Percentiles rank a stretch among this genome's conserved stretches.
Conservation (phyloP, 2,329 filamentous ascomycete species). For the Colletotrichum paranaense region DNA sequence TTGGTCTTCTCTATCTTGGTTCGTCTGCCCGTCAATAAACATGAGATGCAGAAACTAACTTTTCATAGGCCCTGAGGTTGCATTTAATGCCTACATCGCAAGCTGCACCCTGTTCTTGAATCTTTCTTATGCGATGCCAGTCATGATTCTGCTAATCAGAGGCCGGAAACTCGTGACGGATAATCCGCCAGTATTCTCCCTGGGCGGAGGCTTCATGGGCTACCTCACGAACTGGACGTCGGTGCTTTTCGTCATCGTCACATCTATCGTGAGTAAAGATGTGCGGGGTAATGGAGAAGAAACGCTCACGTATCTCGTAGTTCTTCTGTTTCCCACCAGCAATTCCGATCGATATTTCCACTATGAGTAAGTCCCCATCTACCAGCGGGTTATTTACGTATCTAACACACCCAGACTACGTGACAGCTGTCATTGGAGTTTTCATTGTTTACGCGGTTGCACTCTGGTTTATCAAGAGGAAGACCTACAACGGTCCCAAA, state of each 20-base stretch:
- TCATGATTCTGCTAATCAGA: conserved; percentile 50
- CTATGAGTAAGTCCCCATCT: conserved; percentile 18
- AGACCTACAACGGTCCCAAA: conserved; percentile 13
- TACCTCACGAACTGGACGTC: conserved; percentile 11
- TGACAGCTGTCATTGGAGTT: conserved; percentile 12
- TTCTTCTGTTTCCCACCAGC: conserved; percentile 30
- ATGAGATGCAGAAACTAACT: background rate
- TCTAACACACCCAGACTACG: conserved; percentile 11
- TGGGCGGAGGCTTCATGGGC: conserved; percentile 8
- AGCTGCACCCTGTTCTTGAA: conserved; percentile 59
- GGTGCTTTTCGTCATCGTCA: conserved; percentile 18
- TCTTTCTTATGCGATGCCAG: conserved; percentile 56
- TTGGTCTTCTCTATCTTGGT: conserved; percentile 58
- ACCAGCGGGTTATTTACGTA: rapidly evolving
- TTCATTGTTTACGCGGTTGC: conserved; percentile 6
- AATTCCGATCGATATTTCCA: conserved; percentile 15
- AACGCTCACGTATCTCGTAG: background rate
- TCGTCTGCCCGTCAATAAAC: too few species aligned
- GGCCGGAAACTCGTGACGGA: conserved; percentile 45
- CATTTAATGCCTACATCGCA: conserved; percentile 58
- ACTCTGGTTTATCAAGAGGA: conserved; percentile 6
- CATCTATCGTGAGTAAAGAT: conserved; percentile 10
- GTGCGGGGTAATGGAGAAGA: too few species aligned
- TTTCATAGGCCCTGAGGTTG: conserved; percentile 49
- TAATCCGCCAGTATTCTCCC: conserved; percentile 6